These are phyloP conservation scores for Russula brevipes DNA, from an alignment of 768 basidiomycete species.

Conservation along the genomic window DNA sequence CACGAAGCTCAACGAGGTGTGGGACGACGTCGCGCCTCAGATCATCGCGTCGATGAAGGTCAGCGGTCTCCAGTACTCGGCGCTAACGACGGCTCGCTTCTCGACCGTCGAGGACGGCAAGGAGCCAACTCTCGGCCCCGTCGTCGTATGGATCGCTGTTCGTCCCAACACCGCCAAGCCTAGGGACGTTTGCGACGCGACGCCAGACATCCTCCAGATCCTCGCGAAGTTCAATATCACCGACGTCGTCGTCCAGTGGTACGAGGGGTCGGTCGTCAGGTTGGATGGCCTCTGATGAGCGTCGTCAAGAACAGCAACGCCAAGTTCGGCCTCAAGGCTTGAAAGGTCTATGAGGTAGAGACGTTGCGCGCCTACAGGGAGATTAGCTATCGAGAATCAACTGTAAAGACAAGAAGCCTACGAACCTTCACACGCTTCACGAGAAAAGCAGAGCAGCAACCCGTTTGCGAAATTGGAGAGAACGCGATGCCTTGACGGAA, in stretches of 20 bases:
- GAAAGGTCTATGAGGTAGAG: too few species aligned
- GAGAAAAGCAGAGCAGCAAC: too few species aligned
- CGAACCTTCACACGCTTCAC: too few species aligned
- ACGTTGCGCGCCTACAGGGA: too few species aligned
- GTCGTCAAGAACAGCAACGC: conserved; percentile 10
- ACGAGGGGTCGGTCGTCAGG: neutral
- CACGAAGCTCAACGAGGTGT: conserved; percentile 39
- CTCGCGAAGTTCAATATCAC: conserved; percentile 32
- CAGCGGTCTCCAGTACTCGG: conserved; percentile 30
- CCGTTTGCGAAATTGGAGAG: too few species aligned
- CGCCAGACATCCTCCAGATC: conserved; percentile 36
- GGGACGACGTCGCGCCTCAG: conserved; percentile 37
- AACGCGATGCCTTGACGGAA: too few species aligned
- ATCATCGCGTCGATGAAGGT: conserved; percentile 36
- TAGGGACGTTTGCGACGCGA: conserved; percentile 31
- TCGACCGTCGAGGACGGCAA: neutral
- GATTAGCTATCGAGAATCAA: too few species aligned
- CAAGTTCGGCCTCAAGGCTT: conserved; percentile 24
- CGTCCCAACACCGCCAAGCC: conserved; percentile 34
- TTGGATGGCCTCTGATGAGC: conserved; percentile 9
- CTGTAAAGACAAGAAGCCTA: too few species aligned
- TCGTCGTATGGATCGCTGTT: conserved; percentile 39
- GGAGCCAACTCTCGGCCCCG: conserved; percentile 32
- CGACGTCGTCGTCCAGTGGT: conserved; percentile 27
- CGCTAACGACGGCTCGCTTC: conserved; percentile 31